A percentile compares a stretch with the other conserved stretches of the same genome.
phyloP scores from a whole-genome alignment of 352 stramenopile species.

The Pythium guiyangense region DNA sequence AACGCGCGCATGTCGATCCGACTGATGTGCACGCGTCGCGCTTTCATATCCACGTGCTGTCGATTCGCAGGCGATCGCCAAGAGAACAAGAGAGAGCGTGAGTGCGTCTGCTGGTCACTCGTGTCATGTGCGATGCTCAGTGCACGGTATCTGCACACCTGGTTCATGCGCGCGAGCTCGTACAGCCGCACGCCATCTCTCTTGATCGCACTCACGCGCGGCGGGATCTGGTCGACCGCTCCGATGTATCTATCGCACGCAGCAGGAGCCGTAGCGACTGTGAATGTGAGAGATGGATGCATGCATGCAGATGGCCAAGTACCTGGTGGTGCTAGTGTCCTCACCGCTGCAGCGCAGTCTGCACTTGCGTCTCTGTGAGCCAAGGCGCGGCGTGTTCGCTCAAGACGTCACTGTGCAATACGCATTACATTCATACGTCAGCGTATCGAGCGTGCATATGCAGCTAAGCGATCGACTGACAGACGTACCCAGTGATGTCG shows the following conservation, averaged over 20 bases:
- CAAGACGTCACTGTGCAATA: conserved; percentile 31
- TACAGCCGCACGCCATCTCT: conserved; percentile 76
- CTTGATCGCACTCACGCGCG: conserved; percentile 77
- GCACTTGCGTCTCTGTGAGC: conserved; percentile 35
- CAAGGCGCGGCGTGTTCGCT: conserved; percentile 49
- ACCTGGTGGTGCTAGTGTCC: not conserved
- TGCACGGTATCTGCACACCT: conserved; percentile 21
- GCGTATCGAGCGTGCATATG: not conserved
- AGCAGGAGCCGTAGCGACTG: too few species aligned
- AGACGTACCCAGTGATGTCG: conserved; percentile 65
- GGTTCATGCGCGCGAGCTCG: conserved; percentile 57
- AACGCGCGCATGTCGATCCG: conserved; percentile 58
- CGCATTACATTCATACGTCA: too few species aligned
- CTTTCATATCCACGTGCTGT: conserved; percentile 51
- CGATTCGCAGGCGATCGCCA: not conserved
- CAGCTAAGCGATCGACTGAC: not conserved
- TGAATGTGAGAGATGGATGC: conserved; percentile 3
- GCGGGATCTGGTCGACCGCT: conserved; percentile 69
- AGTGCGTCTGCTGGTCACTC: too few species aligned
- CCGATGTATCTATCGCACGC: conserved; percentile 66
- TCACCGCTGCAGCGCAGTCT: conserved; percentile 41
- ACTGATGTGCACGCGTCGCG: conserved; percentile 60
- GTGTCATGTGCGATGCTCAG: not conserved
- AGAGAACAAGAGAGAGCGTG: too few species aligned
- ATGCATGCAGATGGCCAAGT: too few species aligned